Evolutionary conservation across 768 basidiomycete genomes (phyloP).

Genomic region (Cystoderma amianthinum): DNA sequence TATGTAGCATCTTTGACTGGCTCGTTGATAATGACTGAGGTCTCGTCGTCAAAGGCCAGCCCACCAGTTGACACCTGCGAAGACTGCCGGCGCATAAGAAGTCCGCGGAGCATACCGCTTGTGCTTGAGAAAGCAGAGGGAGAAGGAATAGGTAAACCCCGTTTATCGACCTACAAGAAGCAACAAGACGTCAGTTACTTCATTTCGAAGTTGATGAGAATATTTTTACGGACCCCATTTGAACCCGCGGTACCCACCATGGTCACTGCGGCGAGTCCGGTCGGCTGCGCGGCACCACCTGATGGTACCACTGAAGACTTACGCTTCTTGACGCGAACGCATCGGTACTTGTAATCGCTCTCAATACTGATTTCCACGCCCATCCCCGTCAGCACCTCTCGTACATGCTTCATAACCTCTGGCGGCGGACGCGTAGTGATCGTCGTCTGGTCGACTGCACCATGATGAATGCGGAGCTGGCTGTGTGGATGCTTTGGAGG

Average conservation of each 20-base stretch:
- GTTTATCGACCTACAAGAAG: conserved; percentile 69
- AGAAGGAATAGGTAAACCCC: conserved; percentile 81
- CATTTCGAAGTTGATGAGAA: neutral
- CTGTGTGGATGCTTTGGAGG: conserved; percentile 18
- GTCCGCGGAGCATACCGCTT: conserved; percentile 78
- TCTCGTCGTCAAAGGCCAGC: conserved; percentile 44
- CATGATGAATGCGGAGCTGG: conserved; percentile 79
- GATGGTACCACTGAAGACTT: conserved; percentile 36
- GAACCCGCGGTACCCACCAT: conserved; percentile 80
- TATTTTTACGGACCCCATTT: conserved; percentile 65
- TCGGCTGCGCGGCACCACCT: conserved; percentile 20
- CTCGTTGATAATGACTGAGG: conserved; percentile 34
- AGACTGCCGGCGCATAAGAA: conserved; percentile 86
- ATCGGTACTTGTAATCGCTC: conserved; percentile 86
- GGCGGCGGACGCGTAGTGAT: conserved; percentile 80
- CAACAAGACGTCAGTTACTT: neutral
- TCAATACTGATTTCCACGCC: conserved; percentile 86
- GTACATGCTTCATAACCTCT: conserved; percentile 84
- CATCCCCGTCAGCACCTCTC: conserved; percentile 76
- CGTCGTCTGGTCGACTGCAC: conserved; percentile 85
- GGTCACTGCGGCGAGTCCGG: conserved; percentile 64
- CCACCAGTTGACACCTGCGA: conserved; percentile 60
- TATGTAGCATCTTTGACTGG: conserved; percentile 55
- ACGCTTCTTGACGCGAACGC: conserved; percentile 70
- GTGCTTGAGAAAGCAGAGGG: conserved; percentile 61